These are phyloP conservation scores for Neonectria coccinea DNA, from an alignment of 2,329 filamentous ascomycete genomes.

Conservation along the genomic window DNA sequence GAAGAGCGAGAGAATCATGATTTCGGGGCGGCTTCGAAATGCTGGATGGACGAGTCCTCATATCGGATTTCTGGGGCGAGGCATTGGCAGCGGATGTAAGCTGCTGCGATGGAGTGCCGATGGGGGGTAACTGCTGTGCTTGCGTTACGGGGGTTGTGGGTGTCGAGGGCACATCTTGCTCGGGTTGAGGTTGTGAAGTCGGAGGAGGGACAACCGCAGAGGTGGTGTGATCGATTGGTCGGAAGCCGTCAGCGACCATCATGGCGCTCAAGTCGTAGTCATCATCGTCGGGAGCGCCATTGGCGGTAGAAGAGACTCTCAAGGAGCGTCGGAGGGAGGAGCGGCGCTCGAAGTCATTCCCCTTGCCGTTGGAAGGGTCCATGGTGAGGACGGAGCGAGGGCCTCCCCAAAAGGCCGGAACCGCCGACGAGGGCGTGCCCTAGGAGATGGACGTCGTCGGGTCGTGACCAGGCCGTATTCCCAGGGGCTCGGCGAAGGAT, in stretches of 20 bases:
- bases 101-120: constrained; percentile 24
- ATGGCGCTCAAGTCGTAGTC: constrained; percentile 64
- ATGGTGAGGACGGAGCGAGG: constrained; percentile 49
- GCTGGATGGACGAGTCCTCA: constrained; percentile 62
- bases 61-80: constrained; percentile 34
- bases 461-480: constrained; percentile 27
- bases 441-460: constrained; percentile 28
- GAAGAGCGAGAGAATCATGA: constrained; percentile 63
- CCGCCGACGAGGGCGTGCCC: constrained; percentile 44
- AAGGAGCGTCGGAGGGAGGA: constrained; percentile 57
- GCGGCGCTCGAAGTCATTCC: constrained; percentile 55
- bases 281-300: constrained; percentile 51
- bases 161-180: constrained; percentile 21
- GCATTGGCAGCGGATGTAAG: constrained; percentile 34
- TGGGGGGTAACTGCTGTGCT: constrained; percentile 24
- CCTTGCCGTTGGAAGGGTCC: constrained; percentile 55
- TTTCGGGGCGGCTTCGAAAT: constrained; percentile 64
- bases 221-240: constrained; percentile 50
- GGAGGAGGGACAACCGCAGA: constrained; percentile 18
- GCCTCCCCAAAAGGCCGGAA: constrained; percentile 41
- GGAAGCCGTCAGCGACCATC: constrained; percentile 66
- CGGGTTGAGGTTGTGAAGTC: constrained; percentile 37
- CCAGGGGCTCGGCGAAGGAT: constrained; percentile 33
- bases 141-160: constrained; percentile 11
- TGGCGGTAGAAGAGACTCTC: constrained; percentile 52